Conservation (phyloP, 116 monocot species). For the Zostera marina region DNA sequence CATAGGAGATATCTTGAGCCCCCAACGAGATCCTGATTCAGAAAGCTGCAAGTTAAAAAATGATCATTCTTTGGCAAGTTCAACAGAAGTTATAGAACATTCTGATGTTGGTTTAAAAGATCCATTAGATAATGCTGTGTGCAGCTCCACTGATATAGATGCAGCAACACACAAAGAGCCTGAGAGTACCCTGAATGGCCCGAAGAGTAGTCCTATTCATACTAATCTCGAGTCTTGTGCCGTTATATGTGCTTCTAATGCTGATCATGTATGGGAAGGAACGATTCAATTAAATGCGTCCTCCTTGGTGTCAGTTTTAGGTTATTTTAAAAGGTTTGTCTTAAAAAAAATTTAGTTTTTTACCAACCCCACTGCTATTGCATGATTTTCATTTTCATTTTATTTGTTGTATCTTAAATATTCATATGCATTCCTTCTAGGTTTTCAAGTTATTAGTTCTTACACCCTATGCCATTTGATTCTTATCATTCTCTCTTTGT, state of each 20-base stretch:
- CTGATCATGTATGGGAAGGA: conserved; percentile 66
- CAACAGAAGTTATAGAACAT: conserved; percentile 1
- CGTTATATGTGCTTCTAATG: conserved; percentile 6
- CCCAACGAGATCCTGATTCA: background rate
- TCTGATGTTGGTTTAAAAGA: background rate
- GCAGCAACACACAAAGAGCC: background rate
- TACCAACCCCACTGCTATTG: background rate
- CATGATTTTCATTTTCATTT: background rate
- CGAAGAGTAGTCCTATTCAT: conserved; percentile 6
- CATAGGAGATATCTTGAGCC: background rate
- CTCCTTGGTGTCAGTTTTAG: conserved; percentile 43
- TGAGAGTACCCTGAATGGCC: conserved; percentile 8
- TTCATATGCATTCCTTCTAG: background rate
- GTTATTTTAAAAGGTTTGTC: conserved; percentile 61
- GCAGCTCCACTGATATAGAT: conserved; percentile 1
- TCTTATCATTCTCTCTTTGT: background rate
- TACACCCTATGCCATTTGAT: background rate
- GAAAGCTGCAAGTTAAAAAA: background rate
- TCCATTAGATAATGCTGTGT: background rate
- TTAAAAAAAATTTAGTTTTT: background rate
- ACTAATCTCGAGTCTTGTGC: background rate
- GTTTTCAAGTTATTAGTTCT: background rate
- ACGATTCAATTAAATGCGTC: conserved; percentile 65
- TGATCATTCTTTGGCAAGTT: background rate
- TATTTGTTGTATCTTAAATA: background rate